Conservation (phyloP, 2,329 filamentous ascomycete species). For the Talaromyces sp. region DNA sequence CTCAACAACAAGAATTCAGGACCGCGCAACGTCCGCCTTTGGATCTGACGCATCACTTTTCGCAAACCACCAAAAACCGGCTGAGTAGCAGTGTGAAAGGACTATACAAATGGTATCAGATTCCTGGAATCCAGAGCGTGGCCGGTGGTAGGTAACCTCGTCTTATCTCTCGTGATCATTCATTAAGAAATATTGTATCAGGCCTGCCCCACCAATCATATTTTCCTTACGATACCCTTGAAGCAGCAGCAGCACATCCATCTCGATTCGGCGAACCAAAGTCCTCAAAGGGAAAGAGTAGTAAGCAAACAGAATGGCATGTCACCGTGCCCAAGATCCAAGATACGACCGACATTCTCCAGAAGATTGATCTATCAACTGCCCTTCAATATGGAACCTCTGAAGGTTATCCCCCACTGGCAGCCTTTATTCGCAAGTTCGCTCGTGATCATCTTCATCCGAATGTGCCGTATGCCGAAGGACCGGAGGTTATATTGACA, state of each 20-base stretch:
- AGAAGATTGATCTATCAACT: constrained; percentile 74
- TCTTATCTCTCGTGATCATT: neutral
- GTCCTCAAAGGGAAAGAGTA: constrained; percentile 29
- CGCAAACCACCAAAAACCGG: constrained; percentile 64
- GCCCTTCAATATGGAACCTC: constrained; percentile 86
- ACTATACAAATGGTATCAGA: constrained; percentile 79
- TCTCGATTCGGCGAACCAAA: constrained; percentile 67
- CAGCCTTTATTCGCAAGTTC: constrained; percentile 76
- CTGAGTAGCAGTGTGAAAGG: constrained; percentile 66
- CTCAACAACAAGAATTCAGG: neutral
- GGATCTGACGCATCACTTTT: constrained; percentile 77
- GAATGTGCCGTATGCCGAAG: constrained; percentile 71
- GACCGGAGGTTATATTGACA: constrained; percentile 74
- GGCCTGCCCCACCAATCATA: constrained; percentile 75
- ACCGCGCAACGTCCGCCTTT: constrained; percentile 51
- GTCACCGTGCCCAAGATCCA: constrained; percentile 70
- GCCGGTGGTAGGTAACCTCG: constrained; percentile 50
- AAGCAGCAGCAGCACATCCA: constrained; percentile 72
- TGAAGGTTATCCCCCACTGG: constrained; percentile 74
- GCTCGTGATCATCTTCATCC: constrained; percentile 73
- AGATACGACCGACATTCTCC: constrained; percentile 54
- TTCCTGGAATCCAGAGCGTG: constrained; percentile 60
- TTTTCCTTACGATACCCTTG: constrained; percentile 88
- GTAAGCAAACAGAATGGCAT: constrained; percentile 44
- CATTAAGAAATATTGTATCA: constrained; percentile 31